Percentiles rank a stretch among this genome's conserved stretches.
phyloP scores from a whole-genome alignment of 2,329 filamentous ascomycete genomes.

The Trichoderma guizhouense region DNA sequence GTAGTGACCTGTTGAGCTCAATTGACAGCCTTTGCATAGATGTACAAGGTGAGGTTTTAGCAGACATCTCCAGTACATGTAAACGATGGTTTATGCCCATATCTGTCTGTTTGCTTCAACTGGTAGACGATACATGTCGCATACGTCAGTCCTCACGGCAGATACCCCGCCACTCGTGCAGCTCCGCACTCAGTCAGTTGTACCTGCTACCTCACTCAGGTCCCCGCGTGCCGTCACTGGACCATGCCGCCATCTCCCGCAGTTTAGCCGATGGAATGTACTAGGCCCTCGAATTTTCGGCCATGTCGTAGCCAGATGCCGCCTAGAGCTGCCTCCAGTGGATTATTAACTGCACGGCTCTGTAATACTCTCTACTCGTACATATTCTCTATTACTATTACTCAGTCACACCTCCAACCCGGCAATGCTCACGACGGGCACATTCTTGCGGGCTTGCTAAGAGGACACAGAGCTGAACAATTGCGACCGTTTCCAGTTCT shows the following conservation, averaged over 20 bases:
- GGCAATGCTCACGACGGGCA: slow-evolving; percentile 31
- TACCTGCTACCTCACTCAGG: background rate
- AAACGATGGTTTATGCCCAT: background rate
- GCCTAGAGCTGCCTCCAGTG: slow-evolving; percentile 20
- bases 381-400: background rate
- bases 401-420: slow-evolving; percentile 26
- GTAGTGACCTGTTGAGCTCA: background rate
- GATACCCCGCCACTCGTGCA: background rate
- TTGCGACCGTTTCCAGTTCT: background rate
- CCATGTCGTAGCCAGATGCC: slow-evolving; percentile 30
- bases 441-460: slow-evolving; percentile 15
- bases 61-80: background rate
- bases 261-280: slow-evolving; percentile 32
- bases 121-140: background rate
- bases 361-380: background rate
- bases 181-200: background rate
- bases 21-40: background rate
- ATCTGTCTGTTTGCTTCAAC: background rate
- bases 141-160: background rate
- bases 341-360: slow-evolving; percentile 9
- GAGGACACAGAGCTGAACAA: background rate
- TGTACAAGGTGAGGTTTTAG: background rate
- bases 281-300: slow-evolving; percentile 29
- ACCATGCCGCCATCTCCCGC: slow-evolving; percentile 11
- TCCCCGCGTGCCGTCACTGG: background rate